Evolutionary conservation across 1,139 yeast genomes (phyloP), one percentile per base, ranked within the genome.

Genomic region (Candida freyschussii): DNA sequence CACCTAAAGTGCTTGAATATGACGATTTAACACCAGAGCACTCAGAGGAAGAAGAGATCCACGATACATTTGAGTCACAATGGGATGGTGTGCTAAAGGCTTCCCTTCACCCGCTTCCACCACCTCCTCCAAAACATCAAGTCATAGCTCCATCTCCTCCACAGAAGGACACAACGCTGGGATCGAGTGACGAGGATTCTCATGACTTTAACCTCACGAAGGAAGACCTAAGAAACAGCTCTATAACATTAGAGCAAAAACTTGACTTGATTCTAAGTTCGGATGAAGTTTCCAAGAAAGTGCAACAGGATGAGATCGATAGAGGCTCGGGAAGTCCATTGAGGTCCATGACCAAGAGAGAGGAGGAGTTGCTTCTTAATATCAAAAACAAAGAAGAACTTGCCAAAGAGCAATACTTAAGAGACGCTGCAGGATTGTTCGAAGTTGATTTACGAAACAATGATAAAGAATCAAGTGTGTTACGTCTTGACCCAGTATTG

Each of bases 1-100:
- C 55, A 6, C 55, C 55, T 32, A 50, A 67, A 42, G 59, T 67
- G 9, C 54, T 68, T 25, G 67, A 66, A 39, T 68, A 64, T 44
- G 68, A 65, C 26, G 52, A 59, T 16, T 43, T 48, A 18, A 60
- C 66, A 2, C 65, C 67, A 1, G 68, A 66, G 14, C 24, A 56
- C 29, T 55, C 62, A 4, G 53, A 47, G 13, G 48, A 46, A 6
- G 42, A 45, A 4, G 48, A 46, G 7, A 44, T 44, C 7, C 44
- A 43, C 11, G 47, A 45, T 3, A 40, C 46, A 1, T 39, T 48
- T 27, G 39, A 41, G 14, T 44, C 48, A 5, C 37, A 40, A 16
- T 56, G 62, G 62, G 37, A 38, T 15, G 47, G 47, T 1, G 48
- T 43, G 18, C 44, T 56, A 6, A 43, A 45, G 9, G 34, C 41